phyloP scores from a whole-genome alignment of 2,329 filamentous ascomycete genomes.

The Drechmeria coniospora region DNA sequence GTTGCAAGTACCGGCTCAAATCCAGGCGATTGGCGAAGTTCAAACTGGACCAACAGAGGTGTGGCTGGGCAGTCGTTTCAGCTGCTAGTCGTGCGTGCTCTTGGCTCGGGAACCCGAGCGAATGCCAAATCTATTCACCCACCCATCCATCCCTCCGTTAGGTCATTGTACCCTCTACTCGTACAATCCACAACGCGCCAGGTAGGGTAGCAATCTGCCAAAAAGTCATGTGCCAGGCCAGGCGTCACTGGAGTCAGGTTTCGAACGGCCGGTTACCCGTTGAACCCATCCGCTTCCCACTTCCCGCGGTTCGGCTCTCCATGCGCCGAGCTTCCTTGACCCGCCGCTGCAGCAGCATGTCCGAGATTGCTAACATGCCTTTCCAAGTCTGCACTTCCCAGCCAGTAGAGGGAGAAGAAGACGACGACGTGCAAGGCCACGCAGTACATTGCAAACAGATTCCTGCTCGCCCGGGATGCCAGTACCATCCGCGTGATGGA shows the following conservation, averaged over 20 bases:
- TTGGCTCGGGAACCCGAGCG: too few relatives aligned
- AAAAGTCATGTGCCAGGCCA: too few relatives aligned
- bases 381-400: conserved; percentile 53
- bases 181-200: too few relatives aligned
- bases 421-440: conserved; percentile 76
- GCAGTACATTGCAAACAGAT: conserved; percentile 87
- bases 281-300: conserved; percentile 51
- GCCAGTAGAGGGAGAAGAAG: conserved; percentile 75
- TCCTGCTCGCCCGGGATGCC: conserved; percentile 77
- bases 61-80: too few relatives aligned
- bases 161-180: too few relatives aligned
- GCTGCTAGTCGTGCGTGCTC: too few relatives aligned
- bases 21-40: conserved; percentile 5
- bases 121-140: too few relatives aligned
- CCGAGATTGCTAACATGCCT: conserved; percentile 42
- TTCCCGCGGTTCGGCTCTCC: conserved; percentile 38
- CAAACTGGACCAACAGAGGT: too few relatives aligned
- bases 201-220: too few relatives aligned
- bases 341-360: conserved; percentile 21
- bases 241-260: too few relatives aligned
- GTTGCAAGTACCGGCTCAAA: conserved; percentile 17
- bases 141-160: too few relatives aligned
- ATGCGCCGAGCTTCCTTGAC: conserved; percentile 13
- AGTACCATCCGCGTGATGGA: conserved; percentile 83
- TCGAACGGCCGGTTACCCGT: too few relatives aligned